Evolutionary conservation across 345 rosid genomes (phyloP).

Genomic region (Lagerstroemia speciosa): DNA sequence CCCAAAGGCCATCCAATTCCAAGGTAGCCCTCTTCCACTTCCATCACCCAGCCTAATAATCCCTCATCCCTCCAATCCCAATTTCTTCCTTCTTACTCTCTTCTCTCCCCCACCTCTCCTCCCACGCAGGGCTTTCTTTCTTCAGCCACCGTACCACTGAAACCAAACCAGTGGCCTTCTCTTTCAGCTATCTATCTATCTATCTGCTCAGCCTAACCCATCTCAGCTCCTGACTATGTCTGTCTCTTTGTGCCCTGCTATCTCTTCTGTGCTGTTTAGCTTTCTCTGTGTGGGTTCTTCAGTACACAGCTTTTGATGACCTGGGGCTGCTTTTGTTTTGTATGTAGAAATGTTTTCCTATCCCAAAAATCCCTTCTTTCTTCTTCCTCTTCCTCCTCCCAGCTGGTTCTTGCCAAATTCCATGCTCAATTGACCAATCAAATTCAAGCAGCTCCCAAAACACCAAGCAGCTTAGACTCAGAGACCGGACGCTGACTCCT

Average conservation of each 20-base stretch:
- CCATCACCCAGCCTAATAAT: slow-evolving; percentile 8
- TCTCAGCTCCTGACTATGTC: background rate
- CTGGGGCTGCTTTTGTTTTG: slow-evolving; percentile 6
- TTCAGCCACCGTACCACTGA: background rate
- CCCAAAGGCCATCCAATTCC: slow-evolving; percentile 52
- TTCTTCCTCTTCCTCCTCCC: background rate
- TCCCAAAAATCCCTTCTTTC: background rate
- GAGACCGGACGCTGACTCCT: background rate
- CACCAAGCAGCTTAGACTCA: background rate
- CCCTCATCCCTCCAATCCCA: slow-evolving; percentile 9
- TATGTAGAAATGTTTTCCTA: background rate
- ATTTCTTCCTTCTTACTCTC: background rate
- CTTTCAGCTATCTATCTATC: background rate
- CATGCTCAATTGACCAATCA: slow-evolving; percentile 15
- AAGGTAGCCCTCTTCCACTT: slow-evolving; percentile 36
- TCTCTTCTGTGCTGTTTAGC: background rate
- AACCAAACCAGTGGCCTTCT: background rate
- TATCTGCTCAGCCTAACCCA: slow-evolving; percentile 2
- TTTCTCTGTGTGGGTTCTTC: slow-evolving; percentile 8
- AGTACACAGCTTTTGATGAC: slow-evolving; percentile 22
- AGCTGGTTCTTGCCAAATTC: background rate
- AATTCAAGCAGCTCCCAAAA: background rate
- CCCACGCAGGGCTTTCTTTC: background rate
- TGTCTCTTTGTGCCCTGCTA: background rate
- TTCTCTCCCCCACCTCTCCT: no score